A percentile compares a stretch with the other conserved stretches of the same genome.
Conservation (phyloP, 768 basidiomycete genomes). For the Fomitopsis pulvina region DNA sequence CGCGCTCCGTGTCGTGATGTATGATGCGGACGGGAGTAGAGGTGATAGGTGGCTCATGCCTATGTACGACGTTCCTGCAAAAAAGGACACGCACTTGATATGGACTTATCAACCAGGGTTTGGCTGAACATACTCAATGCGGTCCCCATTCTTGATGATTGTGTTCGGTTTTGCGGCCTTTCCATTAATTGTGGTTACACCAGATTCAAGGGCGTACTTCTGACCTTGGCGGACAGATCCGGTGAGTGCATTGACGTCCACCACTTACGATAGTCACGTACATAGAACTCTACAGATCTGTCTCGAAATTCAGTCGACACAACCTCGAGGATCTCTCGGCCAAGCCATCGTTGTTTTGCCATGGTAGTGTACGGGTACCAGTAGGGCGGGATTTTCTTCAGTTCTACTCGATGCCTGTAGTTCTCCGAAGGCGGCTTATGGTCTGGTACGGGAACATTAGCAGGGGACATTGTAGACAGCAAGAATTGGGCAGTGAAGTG, state of each 20-base stretch:
- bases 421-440: neutral
- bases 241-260: neutral
- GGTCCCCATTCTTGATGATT: constrained; percentile 79
- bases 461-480: constrained; percentile 39
- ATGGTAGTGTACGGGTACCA: constrained; percentile 93
- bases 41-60: constrained; percentile 96
- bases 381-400: constrained; percentile 82
- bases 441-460: constrained; percentile 16
- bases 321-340: constrained; percentile 82
- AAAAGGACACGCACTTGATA: neutral
- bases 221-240: constrained; percentile 18
- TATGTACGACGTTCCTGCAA: constrained; percentile 80
- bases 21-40: constrained; percentile 76
- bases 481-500: constrained; percentile 50
- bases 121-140: constrained; percentile 64
- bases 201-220: constrained; percentile 77
- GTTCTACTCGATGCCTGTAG: constrained; percentile 25
- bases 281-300: constrained; percentile 93
- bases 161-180: constrained; percentile 72
- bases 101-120: neutral
- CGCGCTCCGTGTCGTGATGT: constrained; percentile 66
- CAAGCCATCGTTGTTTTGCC: constrained; percentile 89
- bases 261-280: constrained; percentile 34
- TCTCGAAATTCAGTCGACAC: constrained; percentile 93
- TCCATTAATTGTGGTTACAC: constrained; percentile 96